phyloP scores from a whole-genome alignment of 495 filamentous ascomycete species.

The Penicillium cosmopolitanum region DNA sequence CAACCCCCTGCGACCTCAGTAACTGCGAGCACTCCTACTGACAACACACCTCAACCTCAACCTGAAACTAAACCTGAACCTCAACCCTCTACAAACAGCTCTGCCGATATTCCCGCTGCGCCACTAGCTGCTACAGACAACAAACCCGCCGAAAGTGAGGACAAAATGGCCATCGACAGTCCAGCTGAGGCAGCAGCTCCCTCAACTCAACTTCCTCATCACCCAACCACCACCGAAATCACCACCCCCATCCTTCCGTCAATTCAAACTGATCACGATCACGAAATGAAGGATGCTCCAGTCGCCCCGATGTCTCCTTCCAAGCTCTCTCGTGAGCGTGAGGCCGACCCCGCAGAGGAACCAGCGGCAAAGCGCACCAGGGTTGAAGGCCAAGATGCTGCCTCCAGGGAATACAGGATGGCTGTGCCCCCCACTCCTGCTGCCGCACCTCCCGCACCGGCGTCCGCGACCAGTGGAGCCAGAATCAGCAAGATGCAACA shows the following conservation, averaged over 20 bases:
- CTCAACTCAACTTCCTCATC: slow-evolving; percentile 41
- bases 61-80: neutral
- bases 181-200: slow-evolving; percentile 12
- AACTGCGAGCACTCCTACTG: slow-evolving; percentile 4
- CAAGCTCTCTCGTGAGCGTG: slow-evolving; percentile 71
- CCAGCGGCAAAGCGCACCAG: slow-evolving; percentile 78
- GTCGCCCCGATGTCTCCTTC: slow-evolving; percentile 45
- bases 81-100: neutral
- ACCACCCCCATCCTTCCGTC: slow-evolving; percentile 20
- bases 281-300: slow-evolving; percentile 46
- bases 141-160: slow-evolving; percentile 15
- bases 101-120: neutral
- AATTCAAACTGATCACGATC: slow-evolving; percentile 43
- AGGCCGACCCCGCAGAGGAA: slow-evolving; percentile 69
- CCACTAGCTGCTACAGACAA: neutral
- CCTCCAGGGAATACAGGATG: neutral
- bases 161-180: slow-evolving; percentile 26
- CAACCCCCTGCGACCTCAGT: slow-evolving; percentile 2
- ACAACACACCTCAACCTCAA: neutral
- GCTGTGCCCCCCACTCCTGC: neutral
- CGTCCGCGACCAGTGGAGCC: slow-evolving; percentile 23
- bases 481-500: slow-evolving; percentile 59
- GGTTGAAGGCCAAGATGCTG: slow-evolving; percentile 49
- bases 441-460: slow-evolving; percentile 25
- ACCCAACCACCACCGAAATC: slow-evolving; percentile 25